Evolutionary conservation across 192 early-diverging fungal species (phyloP).

Genomic region (Gaertneriomyces sp.): DNA sequence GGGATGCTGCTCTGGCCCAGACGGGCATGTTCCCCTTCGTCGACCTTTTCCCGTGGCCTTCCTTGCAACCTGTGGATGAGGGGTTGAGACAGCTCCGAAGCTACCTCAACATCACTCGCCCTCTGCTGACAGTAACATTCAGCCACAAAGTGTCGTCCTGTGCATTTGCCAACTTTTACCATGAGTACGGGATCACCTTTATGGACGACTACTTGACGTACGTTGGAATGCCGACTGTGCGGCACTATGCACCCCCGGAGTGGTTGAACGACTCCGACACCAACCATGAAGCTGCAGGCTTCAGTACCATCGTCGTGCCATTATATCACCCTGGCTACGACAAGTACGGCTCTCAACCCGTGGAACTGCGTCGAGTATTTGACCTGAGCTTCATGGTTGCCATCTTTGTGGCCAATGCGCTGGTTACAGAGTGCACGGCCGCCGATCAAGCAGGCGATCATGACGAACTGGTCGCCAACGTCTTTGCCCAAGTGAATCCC

Average conservation of each 20-base stretch:
- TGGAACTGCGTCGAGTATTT: slow-evolving; percentile 7
- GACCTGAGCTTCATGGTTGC: slow-evolving; percentile 13
- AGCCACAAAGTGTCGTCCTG: not conserved
- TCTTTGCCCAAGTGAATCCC: not conserved
- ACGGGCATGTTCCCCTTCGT: slow-evolving; percentile 6
- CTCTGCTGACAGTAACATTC: slow-evolving; percentile 8
- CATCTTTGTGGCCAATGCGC: slow-evolving; percentile 1
- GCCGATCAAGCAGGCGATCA: not conserved
- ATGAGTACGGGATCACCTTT: not conserved
- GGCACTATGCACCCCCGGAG: slow-evolving; percentile 2
- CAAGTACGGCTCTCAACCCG: slow-evolving; percentile 18
- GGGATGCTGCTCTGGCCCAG: slow-evolving; percentile 1
- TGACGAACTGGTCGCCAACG: not conserved
- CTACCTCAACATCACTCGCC: slow-evolving; percentile 1
- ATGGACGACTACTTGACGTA: not conserved
- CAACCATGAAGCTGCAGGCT: not conserved
- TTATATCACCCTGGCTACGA: slow-evolving; percentile 12
- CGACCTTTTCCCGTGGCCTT: slow-evolving; percentile 7
- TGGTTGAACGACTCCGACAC: not conserved
- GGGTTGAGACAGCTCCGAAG: slow-evolving; percentile 3
- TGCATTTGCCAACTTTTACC: slow-evolving; percentile 17
- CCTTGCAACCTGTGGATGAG: not conserved
- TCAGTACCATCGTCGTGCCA: slow-evolving; percentile 11
- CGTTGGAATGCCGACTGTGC: slow-evolving; percentile 5
- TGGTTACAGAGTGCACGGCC: too few relatives aligned